Percentiles rank a stretch among this genome's conserved stretches.
Evolutionary conservation across 176 grass and related monocot genomes (phyloP).

Genomic region (Alopecurus myosuroides): DNA sequence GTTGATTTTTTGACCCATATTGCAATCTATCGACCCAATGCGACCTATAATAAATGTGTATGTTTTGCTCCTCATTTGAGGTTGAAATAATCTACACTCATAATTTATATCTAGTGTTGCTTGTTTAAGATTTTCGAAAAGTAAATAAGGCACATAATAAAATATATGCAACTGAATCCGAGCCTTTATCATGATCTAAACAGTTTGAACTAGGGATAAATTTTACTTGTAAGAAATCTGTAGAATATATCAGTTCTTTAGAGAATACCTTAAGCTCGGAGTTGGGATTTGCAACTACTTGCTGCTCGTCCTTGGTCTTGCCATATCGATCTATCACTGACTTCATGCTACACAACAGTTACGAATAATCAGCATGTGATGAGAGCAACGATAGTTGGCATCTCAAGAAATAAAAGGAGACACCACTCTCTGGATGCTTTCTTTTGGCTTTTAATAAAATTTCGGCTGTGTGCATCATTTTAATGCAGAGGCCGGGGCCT

Average conservation of each 20-base stretch:
- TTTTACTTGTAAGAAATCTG: not conserved
- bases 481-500: too few species aligned
- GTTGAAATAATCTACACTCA: not conserved
- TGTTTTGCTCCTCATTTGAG: not conserved
- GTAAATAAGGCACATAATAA: not conserved
- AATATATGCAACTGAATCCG: not conserved
- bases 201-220: not conserved
- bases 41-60: not conserved
- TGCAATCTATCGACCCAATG: not conserved
- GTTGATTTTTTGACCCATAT: not conserved
- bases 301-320: constrained; percentile 54
- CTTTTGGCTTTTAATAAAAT: too few species aligned
- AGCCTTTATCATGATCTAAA: not conserved
- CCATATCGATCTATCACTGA: constrained; percentile 57
- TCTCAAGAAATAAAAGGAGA: not conserved
- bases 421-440: too few species aligned
- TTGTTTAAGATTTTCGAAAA: not conserved
- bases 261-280: constrained; percentile 56
- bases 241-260: not conserved
- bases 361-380: not conserved
- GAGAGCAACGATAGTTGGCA: not conserved
- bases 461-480: too few species aligned
- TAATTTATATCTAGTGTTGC: not conserved
- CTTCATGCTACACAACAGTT: constrained; percentile 49
- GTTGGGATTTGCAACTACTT: constrained; percentile 25